phyloP scores from a whole-genome alignment of 2,329 filamentous ascomycete species.

The Hypoxylon sp. region DNA sequence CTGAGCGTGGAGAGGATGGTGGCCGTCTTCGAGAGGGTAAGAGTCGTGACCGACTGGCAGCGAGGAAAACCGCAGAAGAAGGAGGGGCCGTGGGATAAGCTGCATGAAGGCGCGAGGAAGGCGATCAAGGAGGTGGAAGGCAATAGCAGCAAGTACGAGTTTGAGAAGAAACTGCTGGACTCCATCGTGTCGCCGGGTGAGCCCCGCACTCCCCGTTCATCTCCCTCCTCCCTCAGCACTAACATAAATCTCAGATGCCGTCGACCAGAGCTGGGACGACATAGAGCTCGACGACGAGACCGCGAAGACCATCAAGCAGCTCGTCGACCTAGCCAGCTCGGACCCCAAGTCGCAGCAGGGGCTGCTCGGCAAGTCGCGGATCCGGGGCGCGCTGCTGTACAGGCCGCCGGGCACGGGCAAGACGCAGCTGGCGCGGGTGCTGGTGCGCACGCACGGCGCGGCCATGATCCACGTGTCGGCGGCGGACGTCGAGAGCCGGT shows the following conservation, averaged over 20 bases:
- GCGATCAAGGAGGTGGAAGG: neutral
- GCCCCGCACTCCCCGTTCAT: neutral
- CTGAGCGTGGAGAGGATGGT: neutral
- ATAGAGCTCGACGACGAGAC: conserved; percentile 8
- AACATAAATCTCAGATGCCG: neutral
- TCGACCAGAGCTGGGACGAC: conserved; percentile 10
- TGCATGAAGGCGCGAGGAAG: neutral
- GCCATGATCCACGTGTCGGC: conserved; percentile 85
- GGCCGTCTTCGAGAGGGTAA: neutral
- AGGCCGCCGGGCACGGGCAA: conserved; percentile 82
- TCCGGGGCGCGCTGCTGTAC: conserved; percentile 71
- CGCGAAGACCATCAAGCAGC: conserved; percentile 7
- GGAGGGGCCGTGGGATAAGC: neutral
- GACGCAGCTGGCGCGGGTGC: conserved; percentile 76
- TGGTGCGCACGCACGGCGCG: conserved; percentile 79
- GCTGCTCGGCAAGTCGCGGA: conserved; percentile 1
- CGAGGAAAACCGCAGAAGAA: neutral
- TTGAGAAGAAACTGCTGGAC: neutral
- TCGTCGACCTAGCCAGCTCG: conserved; percentile 7
- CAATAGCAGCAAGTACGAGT: neutral
- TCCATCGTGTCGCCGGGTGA: conserved; percentile 1
- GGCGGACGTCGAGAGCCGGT: conserved; percentile 79
- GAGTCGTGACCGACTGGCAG: neutral
- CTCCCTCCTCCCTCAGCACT: neutral
- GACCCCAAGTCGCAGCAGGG: conserved; percentile 7